These are phyloP conservation scores for Rubroboletus pulcherrimus DNA, from an alignment of 768 basidiomycete genomes.

Conservation along the genomic window DNA sequence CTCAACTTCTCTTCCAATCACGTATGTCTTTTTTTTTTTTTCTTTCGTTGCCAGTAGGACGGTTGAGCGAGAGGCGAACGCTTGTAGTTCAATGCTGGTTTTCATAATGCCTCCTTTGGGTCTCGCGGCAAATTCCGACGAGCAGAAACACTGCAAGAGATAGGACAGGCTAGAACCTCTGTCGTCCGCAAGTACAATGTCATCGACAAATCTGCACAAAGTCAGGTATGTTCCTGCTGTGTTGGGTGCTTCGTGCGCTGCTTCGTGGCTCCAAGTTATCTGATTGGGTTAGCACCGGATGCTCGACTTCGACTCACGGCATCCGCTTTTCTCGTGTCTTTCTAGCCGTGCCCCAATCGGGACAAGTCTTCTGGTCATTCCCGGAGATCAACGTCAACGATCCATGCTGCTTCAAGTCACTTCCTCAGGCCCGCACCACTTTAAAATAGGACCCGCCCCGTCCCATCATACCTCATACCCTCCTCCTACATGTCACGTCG, in stretches of 20 bases:
- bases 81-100: not conserved
- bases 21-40: not conserved
- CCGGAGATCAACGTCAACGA: constrained; percentile 32
- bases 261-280: constrained; percentile 16
- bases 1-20: constrained; percentile 8
- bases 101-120: not conserved
- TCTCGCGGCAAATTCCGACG: constrained; percentile 6
- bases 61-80: not conserved
- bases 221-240: too few relatives aligned
- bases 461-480: constrained; percentile 19
- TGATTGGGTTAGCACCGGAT: constrained; percentile 19
- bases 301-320: constrained; percentile 34
- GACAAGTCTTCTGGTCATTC: constrained; percentile 16
- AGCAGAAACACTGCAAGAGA: not conserved
- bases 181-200: not conserved
- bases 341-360: constrained; percentile 19
- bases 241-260: constrained; percentile 2
- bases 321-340: constrained; percentile 36
- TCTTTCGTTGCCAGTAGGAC: not conserved
- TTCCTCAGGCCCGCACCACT: constrained; percentile 18
- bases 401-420: constrained; percentile 11
- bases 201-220: too few relatives aligned
- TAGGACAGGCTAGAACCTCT: not conserved
- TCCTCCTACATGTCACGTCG: constrained; percentile 56
- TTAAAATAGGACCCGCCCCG: constrained; percentile 12